Evolutionary conservation across 164 flowering plant genomes (phyloP).

Genomic region (Platanus orientalis): DNA sequence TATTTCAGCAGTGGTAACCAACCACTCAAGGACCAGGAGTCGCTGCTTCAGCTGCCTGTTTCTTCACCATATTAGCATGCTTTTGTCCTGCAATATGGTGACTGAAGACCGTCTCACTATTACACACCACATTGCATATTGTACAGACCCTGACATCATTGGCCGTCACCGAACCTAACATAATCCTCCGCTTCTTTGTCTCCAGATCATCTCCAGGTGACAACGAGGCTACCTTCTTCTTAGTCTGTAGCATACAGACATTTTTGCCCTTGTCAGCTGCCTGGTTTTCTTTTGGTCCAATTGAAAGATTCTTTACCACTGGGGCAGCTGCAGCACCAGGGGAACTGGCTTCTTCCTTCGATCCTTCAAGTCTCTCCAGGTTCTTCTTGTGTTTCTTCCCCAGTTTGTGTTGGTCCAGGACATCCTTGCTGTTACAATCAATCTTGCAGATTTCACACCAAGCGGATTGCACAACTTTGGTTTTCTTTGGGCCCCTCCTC

Average conservation of each 20-base stretch:
- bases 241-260: constrained; percentile 2
- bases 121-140: constrained; percentile 60
- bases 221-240: constrained; percentile 27
- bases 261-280: constrained; percentile 6
- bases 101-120: constrained; percentile 47
- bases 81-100: constrained; percentile 55
- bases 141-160: constrained; percentile 43
- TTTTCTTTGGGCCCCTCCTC: constrained; percentile 32
- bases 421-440: constrained; percentile 47
- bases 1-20: too few relatives aligned
- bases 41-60: constrained; percentile 9
- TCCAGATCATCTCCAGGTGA: constrained; percentile 40
- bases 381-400: constrained; percentile 68
- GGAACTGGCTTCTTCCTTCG: background rate
- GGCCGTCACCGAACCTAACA: constrained; percentile 53
- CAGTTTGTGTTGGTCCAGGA: constrained; percentile 41
- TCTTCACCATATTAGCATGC: constrained; percentile 35
- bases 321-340: constrained; percentile 1
- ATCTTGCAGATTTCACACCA: constrained; percentile 60
- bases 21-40: too few relatives aligned
- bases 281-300: constrained; percentile 32
- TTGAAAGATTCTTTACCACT: constrained; percentile 6
- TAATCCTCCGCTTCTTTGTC: constrained; percentile 42
- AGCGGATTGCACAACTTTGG: constrained; percentile 40
- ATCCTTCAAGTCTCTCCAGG: constrained; percentile 30